Conservation (phyloP, 176 grass and related monocot genomes). For the Raddia guianensis region DNA sequence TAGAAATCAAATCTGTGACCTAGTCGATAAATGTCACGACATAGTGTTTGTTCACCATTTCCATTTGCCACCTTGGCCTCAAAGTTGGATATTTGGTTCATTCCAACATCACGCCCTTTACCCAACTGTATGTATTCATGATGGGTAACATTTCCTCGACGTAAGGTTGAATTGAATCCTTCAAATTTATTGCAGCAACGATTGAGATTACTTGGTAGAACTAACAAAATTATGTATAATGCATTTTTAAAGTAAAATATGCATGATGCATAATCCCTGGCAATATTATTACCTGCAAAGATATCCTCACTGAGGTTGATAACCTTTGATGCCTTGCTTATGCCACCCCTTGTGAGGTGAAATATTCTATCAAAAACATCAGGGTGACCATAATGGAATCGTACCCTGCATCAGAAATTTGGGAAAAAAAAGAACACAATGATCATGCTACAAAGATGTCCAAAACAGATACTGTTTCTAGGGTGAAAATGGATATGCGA, state of each 20-base stretch:
- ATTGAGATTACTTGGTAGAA: slow-evolving; percentile 20
- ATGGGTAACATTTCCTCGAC: slow-evolving; percentile 69
- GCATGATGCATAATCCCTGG: slow-evolving; percentile 22
- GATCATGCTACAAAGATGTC: slow-evolving; percentile 7
- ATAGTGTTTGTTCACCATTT: slow-evolving; percentile 78
- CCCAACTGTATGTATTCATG: slow-evolving; percentile 81
- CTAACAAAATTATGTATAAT: slow-evolving; percentile 22
- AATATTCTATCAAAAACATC: slow-evolving; percentile 85
- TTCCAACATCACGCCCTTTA: slow-evolving; percentile 80
- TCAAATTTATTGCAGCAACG: slow-evolving; percentile 6
- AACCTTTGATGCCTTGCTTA: slow-evolving; percentile 75
- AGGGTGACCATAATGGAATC: slow-evolving; percentile 81
- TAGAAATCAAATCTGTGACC: slow-evolving; percentile 78
- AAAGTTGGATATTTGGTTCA: slow-evolving; percentile 82
- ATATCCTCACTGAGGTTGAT: slow-evolving; percentile 81
- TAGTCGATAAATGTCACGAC: slow-evolving; percentile 74
- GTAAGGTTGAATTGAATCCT: slow-evolving; percentile 75
- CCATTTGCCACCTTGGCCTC: slow-evolving; percentile 78
- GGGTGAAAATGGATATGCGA: no score
- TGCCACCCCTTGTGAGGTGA: slow-evolving; percentile 78
- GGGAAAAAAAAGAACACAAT: neutral
- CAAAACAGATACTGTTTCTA: neutral
- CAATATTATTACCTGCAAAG: slow-evolving; percentile 60
- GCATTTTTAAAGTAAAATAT: neutral
- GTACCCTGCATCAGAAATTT: slow-evolving; percentile 49